These are phyloP conservation scores for Elsinoe perseae DNA, from an alignment of 2,329 filamentous ascomycete species.

Conservation along the genomic window DNA sequence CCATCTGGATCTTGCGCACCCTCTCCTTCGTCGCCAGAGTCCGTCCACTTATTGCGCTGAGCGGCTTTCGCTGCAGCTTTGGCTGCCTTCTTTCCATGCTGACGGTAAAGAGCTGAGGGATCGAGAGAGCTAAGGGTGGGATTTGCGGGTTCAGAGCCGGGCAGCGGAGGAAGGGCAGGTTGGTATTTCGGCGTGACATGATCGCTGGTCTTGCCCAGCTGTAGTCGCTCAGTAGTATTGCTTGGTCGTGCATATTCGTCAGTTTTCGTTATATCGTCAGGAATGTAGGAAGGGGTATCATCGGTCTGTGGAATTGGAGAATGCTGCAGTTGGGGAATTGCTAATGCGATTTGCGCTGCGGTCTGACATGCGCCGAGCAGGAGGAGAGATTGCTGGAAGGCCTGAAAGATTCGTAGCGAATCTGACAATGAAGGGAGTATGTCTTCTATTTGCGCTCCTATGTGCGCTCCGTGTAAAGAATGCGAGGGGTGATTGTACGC, in stretches of 20 bases:
- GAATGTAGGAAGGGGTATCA: neutral
- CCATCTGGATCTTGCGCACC: slow-evolving; percentile 38
- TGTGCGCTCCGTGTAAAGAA: neutral
- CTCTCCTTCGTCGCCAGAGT: slow-evolving; percentile 39
- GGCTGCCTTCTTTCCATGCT: slow-evolving; percentile 13
- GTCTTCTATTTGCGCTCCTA: neutral
- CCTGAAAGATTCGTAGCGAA: slow-evolving; percentile 9
- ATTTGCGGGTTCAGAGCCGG: neutral
- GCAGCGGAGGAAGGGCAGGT: neutral
- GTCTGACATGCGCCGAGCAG: slow-evolving; percentile 11
- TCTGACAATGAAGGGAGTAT: slow-evolving; percentile 2
- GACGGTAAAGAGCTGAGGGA: neutral
- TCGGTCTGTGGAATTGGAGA: neutral
- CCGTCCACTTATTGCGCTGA: slow-evolving; percentile 36
- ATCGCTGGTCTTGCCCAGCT: neutral
- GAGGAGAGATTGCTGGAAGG: neutral
- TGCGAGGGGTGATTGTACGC: neutral
- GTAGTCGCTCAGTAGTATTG: neutral
- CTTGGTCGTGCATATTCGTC: slow-evolving; percentile 6
- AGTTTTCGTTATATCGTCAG: slow-evolving; percentile 9
- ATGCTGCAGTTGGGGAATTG: neutral
- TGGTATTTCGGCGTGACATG: neutral
- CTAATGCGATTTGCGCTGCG: slow-evolving; percentile 5
- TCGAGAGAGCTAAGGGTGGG: neutral
- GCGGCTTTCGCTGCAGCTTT: slow-evolving; percentile 24